Conservation (phyloP, 768 basidiomycete genomes). For the Podaxis pistillaris region DNA sequence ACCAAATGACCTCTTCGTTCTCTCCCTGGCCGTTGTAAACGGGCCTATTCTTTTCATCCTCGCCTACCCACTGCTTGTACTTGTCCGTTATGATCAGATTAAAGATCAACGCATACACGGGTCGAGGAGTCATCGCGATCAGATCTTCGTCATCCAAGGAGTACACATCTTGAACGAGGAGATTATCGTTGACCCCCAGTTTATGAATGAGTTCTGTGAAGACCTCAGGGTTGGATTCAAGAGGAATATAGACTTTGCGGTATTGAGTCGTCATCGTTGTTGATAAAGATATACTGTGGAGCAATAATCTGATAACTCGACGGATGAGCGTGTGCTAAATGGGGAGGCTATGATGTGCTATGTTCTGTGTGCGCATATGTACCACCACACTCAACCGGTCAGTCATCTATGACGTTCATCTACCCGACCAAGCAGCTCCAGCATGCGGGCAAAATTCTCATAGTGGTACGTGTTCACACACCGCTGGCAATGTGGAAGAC, state of each 20-base stretch:
- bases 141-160: slow-evolving; percentile 33
- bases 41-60: slow-evolving; percentile 22
- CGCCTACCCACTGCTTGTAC: slow-evolving; percentile 20
- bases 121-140: slow-evolving; percentile 30
- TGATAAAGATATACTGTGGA: neutral
- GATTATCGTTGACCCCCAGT: slow-evolving; percentile 26
- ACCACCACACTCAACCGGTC: neutral
- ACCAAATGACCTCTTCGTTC: slow-evolving; percentile 34
- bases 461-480: slow-evolving; percentile 35
- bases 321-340: neutral
- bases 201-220: slow-evolving; percentile 32
- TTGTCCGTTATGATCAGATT: slow-evolving; percentile 25
- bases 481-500: neutral
- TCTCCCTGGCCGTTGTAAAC: slow-evolving; percentile 29
- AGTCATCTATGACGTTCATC: slow-evolving; percentile 33
- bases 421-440: slow-evolving; percentile 25
- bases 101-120: slow-evolving; percentile 30
- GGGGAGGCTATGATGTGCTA: neutral
- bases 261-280: slow-evolving; percentile 10
- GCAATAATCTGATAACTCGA: slow-evolving; percentile 3
- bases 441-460: slow-evolving; percentile 38
- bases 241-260: slow-evolving; percentile 31
- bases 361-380: neutral
- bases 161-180: slow-evolving; percentile 33
- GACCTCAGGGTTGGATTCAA: slow-evolving; percentile 36